Percentiles rank a stretch among this genome's conserved stretches.
phyloP scores from a whole-genome alignment of 176 grass and related monocot species.

The Avena atlantica region DNA sequence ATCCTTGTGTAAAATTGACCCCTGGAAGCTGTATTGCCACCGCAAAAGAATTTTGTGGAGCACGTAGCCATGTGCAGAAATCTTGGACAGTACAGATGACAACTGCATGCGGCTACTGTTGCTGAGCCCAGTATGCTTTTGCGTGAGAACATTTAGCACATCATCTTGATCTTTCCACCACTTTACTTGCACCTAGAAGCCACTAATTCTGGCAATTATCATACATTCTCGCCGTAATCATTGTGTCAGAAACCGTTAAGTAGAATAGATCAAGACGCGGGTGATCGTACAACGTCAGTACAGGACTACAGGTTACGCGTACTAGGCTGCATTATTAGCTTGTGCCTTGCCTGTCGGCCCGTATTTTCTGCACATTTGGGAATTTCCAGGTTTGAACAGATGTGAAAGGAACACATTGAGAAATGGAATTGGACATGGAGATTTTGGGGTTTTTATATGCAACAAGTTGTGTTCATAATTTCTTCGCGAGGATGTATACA shows the following conservation, averaged over 20 bases:
- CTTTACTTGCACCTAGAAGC: slow-evolving; percentile 38
- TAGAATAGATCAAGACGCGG: background rate
- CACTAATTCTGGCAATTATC: slow-evolving; percentile 17
- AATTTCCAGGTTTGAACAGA: slow-evolving; percentile 31
- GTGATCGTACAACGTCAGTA: slow-evolving; percentile 2
- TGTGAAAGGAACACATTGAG: slow-evolving; percentile 19
- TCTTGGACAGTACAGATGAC: slow-evolving; percentile 26
- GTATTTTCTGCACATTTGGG: background rate
- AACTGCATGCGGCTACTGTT: slow-evolving; percentile 33
- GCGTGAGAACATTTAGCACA: background rate
- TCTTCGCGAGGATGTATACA: too few species aligned
- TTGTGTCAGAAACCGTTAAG: background rate
- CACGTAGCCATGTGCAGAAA: slow-evolving; percentile 49
- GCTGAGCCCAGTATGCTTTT: background rate
- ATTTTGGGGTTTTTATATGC: background rate
- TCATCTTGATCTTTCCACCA: background rate
- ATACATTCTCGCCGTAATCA: background rate
- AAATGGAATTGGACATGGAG: background rate
- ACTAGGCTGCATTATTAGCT: background rate
- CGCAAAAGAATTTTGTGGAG: slow-evolving; percentile 1
- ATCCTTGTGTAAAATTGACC: too few species aligned
- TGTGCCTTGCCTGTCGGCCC: slow-evolving; percentile 16
- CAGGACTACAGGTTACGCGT: background rate
- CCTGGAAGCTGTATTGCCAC: slow-evolving; percentile 12
- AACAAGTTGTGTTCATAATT: background rate